Base-by-base conservation (phyloP, 306 rosid genomes). In the Sphenostylis stenocarpa region DNA sequence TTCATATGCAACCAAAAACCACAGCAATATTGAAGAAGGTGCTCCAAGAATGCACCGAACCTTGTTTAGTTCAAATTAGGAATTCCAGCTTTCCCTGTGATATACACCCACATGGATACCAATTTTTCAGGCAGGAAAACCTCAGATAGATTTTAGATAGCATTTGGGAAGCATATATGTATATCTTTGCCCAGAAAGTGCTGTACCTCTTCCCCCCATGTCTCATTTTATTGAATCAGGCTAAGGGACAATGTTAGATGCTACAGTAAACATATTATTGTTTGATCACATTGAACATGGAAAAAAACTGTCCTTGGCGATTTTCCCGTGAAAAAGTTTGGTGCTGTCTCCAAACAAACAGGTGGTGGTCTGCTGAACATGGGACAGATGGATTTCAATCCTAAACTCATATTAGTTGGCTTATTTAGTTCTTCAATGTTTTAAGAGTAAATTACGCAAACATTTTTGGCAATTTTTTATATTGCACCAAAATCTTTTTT, bases 91-190 rank as follows among this genome's bases (percentile, higher is more conserved):
- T 87, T 86, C 76, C 90, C 55, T 84, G 88, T 85, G 85, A 85
- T 75, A 82, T 85, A 81, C 77, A 38, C 34, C 34, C 34, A 81
- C 75, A 66, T 73, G 75, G 83, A 79, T 80, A 82, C 80, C 90
- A 86, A 82, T 82, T 85, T 88, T 88, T 89, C 83, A 85, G 83
- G 86, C 90, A 76, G 85, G 79, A 68, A 84, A 85, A 79, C 82
- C 86, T 55, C 71, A 79, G 84, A 81, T 80, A 86, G 84, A 77
- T 77, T 57, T 77, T 77, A 79, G 79, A 78, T 72, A 64, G 77
- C 83, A 74, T 85, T 83, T 84, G 81, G 84, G 88, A 85, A 83
- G 77, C 80, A 77, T 83, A 60, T 86, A 70, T 85, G 85, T 87
- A 81, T 69, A 82, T 87, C 45, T 72, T 78, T 79, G 36, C 62